Percentiles rank a stretch among this genome's conserved stretches.
These are phyloP conservation scores for Dimargaris verticillata DNA, from an alignment of 192 early-diverging fungal genomes.

Conservation along the genomic window DNA sequence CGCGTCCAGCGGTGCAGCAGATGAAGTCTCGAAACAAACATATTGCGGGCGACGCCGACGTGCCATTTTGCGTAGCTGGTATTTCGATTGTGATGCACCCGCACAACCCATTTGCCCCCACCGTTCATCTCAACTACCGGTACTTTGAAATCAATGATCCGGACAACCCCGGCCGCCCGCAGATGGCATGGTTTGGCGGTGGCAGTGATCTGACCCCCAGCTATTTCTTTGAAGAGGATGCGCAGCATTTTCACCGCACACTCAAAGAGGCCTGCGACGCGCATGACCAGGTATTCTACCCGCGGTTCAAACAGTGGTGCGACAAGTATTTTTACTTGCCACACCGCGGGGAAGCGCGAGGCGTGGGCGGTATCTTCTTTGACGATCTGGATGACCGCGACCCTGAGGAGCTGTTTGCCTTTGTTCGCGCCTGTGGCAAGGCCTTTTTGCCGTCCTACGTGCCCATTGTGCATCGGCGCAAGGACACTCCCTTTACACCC, in stretches of 20 bases:
- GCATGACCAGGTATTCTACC: conserved; percentile 69
- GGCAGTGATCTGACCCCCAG: conserved; percentile 88
- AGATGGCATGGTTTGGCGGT: conserved; percentile 90
- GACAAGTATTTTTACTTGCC: conserved; percentile 84
- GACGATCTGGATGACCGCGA: conserved; percentile 73
- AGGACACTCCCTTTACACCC: conserved; percentile 55
- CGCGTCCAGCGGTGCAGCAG: conserved; percentile 56
- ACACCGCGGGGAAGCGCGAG: conserved; percentile 79
- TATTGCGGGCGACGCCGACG: conserved; percentile 37
- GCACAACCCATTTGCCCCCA: conserved; percentile 89
- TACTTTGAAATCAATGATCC: conserved; percentile 78
- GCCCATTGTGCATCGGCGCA: conserved; percentile 70
- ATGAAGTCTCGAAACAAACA: conserved; percentile 77
- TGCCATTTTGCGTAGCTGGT: conserved; percentile 76
- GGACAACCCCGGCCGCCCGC: conserved; percentile 39
- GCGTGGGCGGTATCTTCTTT: conserved; percentile 97
- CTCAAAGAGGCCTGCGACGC: conserved; percentile 88
- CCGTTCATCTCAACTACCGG: conserved; percentile 91
- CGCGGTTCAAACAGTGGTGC: conserved; percentile 89
- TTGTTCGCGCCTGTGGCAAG: conserved; percentile 69
- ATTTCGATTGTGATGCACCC: conserved; percentile 89
- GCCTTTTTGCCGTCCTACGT: conserved; percentile 71
- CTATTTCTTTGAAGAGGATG: conserved; percentile 83
- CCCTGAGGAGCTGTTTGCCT: conserved; percentile 62
- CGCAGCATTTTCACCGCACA: conserved; percentile 78